These are phyloP conservation scores for Diophrys appendiculata DNA, from an alignment of 73 alveolate genomes.

Conservation along the genomic window DNA sequence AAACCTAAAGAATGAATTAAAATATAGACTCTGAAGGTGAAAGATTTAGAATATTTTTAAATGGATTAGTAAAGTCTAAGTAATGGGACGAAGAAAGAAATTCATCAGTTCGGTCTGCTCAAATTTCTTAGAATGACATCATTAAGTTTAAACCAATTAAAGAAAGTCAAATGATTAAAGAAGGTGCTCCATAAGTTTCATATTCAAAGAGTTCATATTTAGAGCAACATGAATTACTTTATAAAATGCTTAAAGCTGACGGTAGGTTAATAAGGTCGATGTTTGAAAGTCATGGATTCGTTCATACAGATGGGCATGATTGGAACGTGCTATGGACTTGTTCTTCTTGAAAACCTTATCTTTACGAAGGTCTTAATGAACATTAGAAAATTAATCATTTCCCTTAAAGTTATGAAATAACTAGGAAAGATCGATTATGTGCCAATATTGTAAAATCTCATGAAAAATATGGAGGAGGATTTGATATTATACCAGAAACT, in stretches of 20 bases:
- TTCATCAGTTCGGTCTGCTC: background rate
- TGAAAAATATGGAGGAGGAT: constrained; percentile 61
- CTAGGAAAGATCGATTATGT: constrained; percentile 80
- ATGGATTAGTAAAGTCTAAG: constrained; percentile 5
- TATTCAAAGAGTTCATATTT: constrained; percentile 15
- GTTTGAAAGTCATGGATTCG: constrained; percentile 50
- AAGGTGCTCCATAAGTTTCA: constrained; percentile 32
- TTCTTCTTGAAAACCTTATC: constrained; percentile 57
- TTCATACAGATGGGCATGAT: constrained; percentile 62
- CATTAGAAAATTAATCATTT: constrained; percentile 84
- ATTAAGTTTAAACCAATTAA: constrained; percentile 16
- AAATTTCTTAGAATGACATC: background rate
- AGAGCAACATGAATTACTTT: constrained; percentile 32
- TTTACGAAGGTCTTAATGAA: constrained; percentile 71
- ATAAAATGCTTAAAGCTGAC: constrained; percentile 65
- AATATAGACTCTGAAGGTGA: constrained; percentile 14
- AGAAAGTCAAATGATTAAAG: constrained; percentile 15
- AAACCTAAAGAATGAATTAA: background rate
- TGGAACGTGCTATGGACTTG: constrained; percentile 76
- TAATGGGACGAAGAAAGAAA: constrained; percentile 31
- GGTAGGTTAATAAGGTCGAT: constrained; percentile 50
- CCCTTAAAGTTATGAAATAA: constrained; percentile 78
- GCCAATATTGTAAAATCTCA: constrained; percentile 67
- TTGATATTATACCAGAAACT: constrained; percentile 82
- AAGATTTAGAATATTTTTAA: constrained; percentile 4